Evolutionary conservation across 1,284 basidiomycete species (phyloP), one percentile per base, ranked within the genome.

Genomic region (Cystobasidium pallidum): DNA sequence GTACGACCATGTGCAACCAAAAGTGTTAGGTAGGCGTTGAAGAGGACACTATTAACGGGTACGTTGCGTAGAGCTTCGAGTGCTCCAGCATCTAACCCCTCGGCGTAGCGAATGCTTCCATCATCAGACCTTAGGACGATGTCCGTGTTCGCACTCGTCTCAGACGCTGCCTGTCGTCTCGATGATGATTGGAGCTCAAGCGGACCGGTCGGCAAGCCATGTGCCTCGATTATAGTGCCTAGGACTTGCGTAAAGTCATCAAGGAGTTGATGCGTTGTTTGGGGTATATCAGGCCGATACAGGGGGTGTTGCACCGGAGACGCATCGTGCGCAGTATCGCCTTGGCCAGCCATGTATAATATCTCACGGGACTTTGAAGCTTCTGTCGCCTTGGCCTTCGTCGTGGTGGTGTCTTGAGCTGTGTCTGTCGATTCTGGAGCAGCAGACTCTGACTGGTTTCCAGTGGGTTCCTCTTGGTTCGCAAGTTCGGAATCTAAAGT

Each of bases 21-120:
- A 7, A 70, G 21, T 19, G 24, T 51, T 34, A 70, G 30, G 28
- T 70, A 70, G 4, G 57, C 41, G 30, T 59, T 70, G 19, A 70
- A 41, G 13, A 70, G 41, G 2, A 45, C 17, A 26, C 26, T 43
- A 30, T 54, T 58, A n/a, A 67, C 19, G 21, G 24, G 52, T 17
- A 67, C n/a, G 21, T 45, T 28, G 3, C 54, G 36, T 28, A 57
- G 21, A 15, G 54, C 32, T 43, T 67, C 47, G 7, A 17, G 19
- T 21, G 52, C 34, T 21, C 36, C 41, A 24, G 15, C 41, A 41
- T 51, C 45, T n/a, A 66, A 30, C 32, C 64, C 64, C 15, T 24
- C 21, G n/a, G 49, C 10, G 28, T 52, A 54, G 24, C n/a, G 30
- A 3, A 19, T 21, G 6, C 21, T 26, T 17, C 45, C 32, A 15